Conservation (phyloP, 2,329 filamentous ascomycete species). For the Penicillium sp. region DNA sequence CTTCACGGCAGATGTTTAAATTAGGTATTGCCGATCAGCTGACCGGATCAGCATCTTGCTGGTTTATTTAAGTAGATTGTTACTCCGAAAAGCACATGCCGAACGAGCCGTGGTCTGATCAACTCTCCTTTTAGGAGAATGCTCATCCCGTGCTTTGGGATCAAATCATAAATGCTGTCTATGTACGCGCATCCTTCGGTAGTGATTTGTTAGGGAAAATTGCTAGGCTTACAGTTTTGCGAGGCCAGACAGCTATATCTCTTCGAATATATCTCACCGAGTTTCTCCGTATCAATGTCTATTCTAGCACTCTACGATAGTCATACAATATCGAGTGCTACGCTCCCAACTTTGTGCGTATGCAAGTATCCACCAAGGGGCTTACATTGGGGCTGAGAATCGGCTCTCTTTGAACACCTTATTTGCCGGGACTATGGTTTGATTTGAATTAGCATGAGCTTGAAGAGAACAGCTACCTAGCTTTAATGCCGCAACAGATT, state of each 20-base stretch:
- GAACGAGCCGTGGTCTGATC: neutral
- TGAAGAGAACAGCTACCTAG: neutral
- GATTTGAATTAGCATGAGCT: neutral
- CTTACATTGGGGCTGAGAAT: neutral
- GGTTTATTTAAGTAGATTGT: neutral
- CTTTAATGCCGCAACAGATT: neutral
- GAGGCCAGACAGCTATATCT: neutral
- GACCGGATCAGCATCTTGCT: neutral
- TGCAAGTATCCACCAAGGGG: neutral
- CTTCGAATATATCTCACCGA: neutral
- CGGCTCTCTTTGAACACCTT: conserved; percentile 1
- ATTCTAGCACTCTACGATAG: neutral
- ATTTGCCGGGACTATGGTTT: conserved; percentile 2
- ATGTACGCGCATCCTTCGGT: neutral
- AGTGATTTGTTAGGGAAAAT: neutral
- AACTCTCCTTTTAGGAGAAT: neutral
- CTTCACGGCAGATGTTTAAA: neutral
- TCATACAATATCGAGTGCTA: neutral
- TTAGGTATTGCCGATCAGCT: neutral
- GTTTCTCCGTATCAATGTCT: neutral
- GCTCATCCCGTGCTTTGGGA: neutral
- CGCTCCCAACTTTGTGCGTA: neutral
- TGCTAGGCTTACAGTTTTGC: neutral
- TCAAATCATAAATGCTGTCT: too few species aligned
- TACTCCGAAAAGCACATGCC: neutral